A percentile compares a stretch with the other conserved stretches of the same genome.
These are phyloP conservation scores for Centrapalus pauciflorus DNA, from an alignment of 129 eudicot species.

Conservation along the genomic window DNA sequence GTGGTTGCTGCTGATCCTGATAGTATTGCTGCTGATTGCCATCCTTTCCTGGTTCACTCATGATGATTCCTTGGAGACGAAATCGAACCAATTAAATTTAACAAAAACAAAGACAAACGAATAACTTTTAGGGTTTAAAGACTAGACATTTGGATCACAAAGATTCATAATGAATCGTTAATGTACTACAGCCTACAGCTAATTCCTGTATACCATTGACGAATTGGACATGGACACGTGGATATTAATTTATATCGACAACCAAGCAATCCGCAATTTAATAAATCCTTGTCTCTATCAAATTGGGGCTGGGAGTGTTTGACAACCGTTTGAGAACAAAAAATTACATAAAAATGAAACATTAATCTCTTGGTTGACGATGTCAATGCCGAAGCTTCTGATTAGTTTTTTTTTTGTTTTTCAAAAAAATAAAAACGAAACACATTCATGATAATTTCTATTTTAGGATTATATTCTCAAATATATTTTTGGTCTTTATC, in stretches of 20 bases:
- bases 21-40: conserved; percentile 14
- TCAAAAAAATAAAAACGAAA: too few species aligned
- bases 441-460: too few species aligned
- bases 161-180: conserved; percentile 3
- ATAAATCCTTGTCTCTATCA: too few species aligned
- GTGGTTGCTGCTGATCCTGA: conserved; percentile 27
- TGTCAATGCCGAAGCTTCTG: too few species aligned
- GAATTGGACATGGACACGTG: conserved; percentile 22
- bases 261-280: not conserved
- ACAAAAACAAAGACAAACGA: not conserved
- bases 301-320: too few species aligned
- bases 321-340: too few species aligned
- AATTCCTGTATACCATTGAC: conserved; percentile 6
- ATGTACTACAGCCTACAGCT: conserved; percentile 6
- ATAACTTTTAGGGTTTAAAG: conserved; percentile 21
- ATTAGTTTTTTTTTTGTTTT: too few species aligned
- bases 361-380: too few species aligned
- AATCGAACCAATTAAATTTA: not conserved
- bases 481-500: too few species aligned
- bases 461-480: too few species aligned
- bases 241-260: not conserved
- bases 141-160: conserved; percentile 13
- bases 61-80: not conserved
- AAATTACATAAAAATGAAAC: too few species aligned
- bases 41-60: conserved; percentile 59